Base-by-base conservation (phyloP, 2,329 filamentous ascomycete species). In the Parastagonospora nodorum region DNA sequence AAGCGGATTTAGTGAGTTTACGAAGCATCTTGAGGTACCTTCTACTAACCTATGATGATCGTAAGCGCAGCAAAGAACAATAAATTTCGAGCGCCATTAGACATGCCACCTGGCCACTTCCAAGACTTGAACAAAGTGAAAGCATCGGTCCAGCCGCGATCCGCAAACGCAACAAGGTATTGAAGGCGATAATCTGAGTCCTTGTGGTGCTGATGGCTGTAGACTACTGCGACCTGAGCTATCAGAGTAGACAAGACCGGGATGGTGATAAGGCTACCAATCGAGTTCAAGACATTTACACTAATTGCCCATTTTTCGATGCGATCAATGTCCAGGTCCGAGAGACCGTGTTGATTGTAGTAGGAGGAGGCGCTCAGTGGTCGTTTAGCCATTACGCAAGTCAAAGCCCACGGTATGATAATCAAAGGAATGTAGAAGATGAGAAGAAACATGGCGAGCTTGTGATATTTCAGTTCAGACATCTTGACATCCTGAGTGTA, bases 361-460 rank as follows among this genome's bases (percentile, higher is more conserved):
- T 45, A 45, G 0, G 48, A 50, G 2, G 10, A 9, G 1, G 31
- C 24, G n/a, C 15, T 33, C 1, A 42, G 4, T 11, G 48, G 48
- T 14, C 31, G 48, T 0, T 31, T 30, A 9, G 29, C 29, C 27
- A 50, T 28, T 5, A 50, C n/a, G 24, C 48, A 50, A 4, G 42
- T 50, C 5, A 50, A n/a, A 5, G 19, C 37, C 42, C 48, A 50
- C 2, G 48, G 48, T 8, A 45, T 14, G 1, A 42, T 28, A 0
- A 50, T 6, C 1, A 50, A 31, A 4, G 38, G 6, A 0, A 30
- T 2, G 10, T 50, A 50, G 0, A 45, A 2, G 11, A 29, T 19
- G 24, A 45, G 36, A 5, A 50, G 32, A 19, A 31, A 42, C 0
- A 42, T 14, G 2, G 31, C 16, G 8, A 5, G 19, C 5, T 31